Evolutionary conservation across 2,329 filamentous ascomycete genomes (phyloP), one percentile per base, ranked within the genome.

Genomic region (Colletotrichum spinosum): DNA sequence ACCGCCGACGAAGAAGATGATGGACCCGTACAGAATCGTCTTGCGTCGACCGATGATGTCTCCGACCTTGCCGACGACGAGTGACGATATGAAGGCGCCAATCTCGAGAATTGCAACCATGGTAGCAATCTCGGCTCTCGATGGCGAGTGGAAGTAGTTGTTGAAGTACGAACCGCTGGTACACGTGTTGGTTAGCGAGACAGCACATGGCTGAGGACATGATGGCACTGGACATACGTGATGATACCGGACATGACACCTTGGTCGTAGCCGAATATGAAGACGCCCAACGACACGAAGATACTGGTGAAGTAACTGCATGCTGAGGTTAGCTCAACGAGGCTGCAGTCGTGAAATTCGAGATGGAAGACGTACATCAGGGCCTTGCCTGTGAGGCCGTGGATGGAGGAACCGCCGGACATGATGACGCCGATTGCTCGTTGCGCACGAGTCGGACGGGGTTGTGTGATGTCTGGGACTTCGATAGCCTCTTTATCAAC

Each of bases 91-190:
- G 68, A 99, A 92, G 42, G 96, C 96, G 65, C 96, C 96, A 57
- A 98, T 84, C 80, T 97, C 95, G 65, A 99, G 86, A 72, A 99
- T 98, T 70, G 96, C 95, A 63, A 99, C 96, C 91, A 98, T 98
- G 35, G 94, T 98, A 65, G 95, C 96, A 65, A 99, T 90, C 76
- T 97, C 89, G 51, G 94, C 93, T 72, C 88, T 88, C 33, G 92
- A 91, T 17, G 96, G 96, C 72, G 98, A 89, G 73, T 94, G 85
- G 80, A 99, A 98, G 78, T 97, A 97, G 76, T 94, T 89, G 77
- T 90, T 92, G 77, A 99, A 99, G 77, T 91, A 92, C 9, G 88
- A 86, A 69, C 94, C 94, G 63, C 94, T 97, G 58, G 17, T 37
- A 33, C 12, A n/a, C 25, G 15, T 25, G 2, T 17, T 11, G 8